phyloP scores from a whole-genome alignment of 768 basidiomycete species.

The Lentinula guzmanii region DNA sequence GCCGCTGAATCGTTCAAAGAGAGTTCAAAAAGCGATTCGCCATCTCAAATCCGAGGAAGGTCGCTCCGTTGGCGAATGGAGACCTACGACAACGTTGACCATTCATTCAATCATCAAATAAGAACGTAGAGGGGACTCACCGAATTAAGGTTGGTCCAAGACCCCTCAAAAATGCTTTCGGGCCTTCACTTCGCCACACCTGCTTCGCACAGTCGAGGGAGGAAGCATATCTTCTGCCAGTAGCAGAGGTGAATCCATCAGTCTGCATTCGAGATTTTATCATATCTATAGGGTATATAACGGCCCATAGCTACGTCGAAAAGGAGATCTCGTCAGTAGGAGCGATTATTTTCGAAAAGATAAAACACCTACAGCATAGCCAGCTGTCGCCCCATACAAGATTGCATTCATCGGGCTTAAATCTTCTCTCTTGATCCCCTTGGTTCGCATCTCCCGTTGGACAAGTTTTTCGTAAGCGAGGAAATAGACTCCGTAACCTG shows the following conservation, averaged over 20 bases:
- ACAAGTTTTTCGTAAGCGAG: conserved; percentile 89
- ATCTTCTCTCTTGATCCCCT: conserved; percentile 67
- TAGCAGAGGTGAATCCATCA: conserved; percentile 72
- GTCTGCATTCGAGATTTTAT: conserved; percentile 97
- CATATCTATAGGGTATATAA: conserved; percentile 95
- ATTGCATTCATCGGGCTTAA: conserved; percentile 74
- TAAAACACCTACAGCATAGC: conserved; percentile 67
- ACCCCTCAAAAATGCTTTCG: conserved; percentile 86
- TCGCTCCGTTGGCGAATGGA: conserved; percentile 95
- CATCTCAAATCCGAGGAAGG: conserved; percentile 94
- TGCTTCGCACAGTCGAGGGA: conserved; percentile 78
- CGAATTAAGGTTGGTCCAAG: conserved; percentile 87
- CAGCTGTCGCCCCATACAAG: conserved; percentile 86
- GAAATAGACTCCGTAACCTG: conserved; percentile 87
- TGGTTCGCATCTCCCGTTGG: conserved; percentile 75
- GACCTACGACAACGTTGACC: conserved; percentile 44
- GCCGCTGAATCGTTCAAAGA: conserved; percentile 6
- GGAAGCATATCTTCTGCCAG: conserved; percentile 78
- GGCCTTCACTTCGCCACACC: conserved; percentile 80
- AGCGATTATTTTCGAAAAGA: not conserved
- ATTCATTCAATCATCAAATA: not conserved
- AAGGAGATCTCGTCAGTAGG: not conserved
- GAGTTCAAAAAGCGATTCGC: conserved; percentile 67
- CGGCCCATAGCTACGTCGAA: conserved; percentile 67
- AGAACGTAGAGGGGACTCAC: conserved; percentile 33